Evolutionary conservation across 1,139 yeast species (phyloP), one percentile per base, ranked within the genome.

Genomic region (Yamadazyma sp.): DNA sequence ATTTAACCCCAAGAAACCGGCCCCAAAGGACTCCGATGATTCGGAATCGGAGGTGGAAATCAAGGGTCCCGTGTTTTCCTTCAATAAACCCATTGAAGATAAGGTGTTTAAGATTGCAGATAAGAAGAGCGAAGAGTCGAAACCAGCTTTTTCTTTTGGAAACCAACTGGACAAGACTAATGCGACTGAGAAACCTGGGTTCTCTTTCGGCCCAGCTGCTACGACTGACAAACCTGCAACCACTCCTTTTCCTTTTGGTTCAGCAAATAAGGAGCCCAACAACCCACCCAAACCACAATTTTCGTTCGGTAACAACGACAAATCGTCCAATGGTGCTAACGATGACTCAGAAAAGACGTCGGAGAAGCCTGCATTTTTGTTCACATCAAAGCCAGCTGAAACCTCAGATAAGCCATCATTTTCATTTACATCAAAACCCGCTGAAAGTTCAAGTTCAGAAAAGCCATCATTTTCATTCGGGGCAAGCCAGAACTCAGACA

Each of bases 61-160:
- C 17, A 74, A 80, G 47, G 90, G 89, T 3, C 90, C 90, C 15
- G 61, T 75, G 11, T 84, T 84, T 52, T 70, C 73, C 4, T 73
- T 81, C 46, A 58, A 65, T 39, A 76, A 76, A 40, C 59, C 66
- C 6, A 68, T 74, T 13, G 64, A 70, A 40, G 78, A 70, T 36
- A 67, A 63, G 43, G 74, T 75, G 1, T 79, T 79, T 56, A 78
- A 76, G 44, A 55, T 78, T 6, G 35, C 17, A 9, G 15, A 35
- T 15, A 34, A 32, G 14, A 20, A 30, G 26, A 8, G 32, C 3
- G 31, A 50, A 48, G 24, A 18, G 35, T 53, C 50, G 14, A 43
- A 40, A 27, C 51, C 58, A 23, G 48, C 52, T 4, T 54, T 56
- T 31, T 45, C 54, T 4, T 53, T 54, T 36, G 47, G 48, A 16